Evolutionary conservation across 192 early-diverging fungal species (phyloP).

Genomic region (Neocallimastix lanati): DNA sequence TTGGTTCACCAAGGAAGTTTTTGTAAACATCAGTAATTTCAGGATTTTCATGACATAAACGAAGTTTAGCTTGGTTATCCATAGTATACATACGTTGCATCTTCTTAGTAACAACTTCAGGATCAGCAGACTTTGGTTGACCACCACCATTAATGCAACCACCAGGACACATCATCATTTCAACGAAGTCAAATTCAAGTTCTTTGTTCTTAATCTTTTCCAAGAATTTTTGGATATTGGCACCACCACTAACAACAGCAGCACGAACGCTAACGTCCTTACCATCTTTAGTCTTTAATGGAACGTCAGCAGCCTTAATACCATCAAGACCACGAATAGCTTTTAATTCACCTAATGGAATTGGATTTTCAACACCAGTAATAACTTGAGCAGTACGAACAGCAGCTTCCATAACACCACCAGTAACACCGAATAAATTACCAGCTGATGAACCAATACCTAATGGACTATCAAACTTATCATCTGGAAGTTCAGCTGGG

Average conservation of each 20-base stretch:
- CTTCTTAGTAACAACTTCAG: background rate
- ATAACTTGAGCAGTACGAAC: background rate
- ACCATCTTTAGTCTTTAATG: background rate
- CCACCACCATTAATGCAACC: constrained; percentile 2
- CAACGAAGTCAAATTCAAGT: constrained; percentile 1
- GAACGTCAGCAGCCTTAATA: constrained; percentile 1
- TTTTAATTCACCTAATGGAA: constrained; percentile 1
- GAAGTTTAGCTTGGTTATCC: background rate
- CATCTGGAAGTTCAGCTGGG: background rate
- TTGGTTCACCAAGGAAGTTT: background rate
- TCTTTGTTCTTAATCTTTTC: background rate
- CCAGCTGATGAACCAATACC: background rate
- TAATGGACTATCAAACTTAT: background rate
- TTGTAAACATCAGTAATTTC: background rate
- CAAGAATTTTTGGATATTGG: background rate
- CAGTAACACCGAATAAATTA: constrained; percentile 1
- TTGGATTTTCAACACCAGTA: background rate
- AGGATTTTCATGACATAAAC: background rate
- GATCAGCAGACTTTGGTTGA: background rate
- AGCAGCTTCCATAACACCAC: constrained; percentile 4
- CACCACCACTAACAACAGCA: background rate
- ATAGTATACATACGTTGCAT: background rate
- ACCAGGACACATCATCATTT: constrained; percentile 1
- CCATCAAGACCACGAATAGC: constrained; percentile 1
- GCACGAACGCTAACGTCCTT: background rate